Percentiles rank a stretch among this genome's conserved stretches.
Evolutionary conservation across 495 filamentous ascomycete species (phyloP).

Genomic region (Annulohypoxylon bovei): DNA sequence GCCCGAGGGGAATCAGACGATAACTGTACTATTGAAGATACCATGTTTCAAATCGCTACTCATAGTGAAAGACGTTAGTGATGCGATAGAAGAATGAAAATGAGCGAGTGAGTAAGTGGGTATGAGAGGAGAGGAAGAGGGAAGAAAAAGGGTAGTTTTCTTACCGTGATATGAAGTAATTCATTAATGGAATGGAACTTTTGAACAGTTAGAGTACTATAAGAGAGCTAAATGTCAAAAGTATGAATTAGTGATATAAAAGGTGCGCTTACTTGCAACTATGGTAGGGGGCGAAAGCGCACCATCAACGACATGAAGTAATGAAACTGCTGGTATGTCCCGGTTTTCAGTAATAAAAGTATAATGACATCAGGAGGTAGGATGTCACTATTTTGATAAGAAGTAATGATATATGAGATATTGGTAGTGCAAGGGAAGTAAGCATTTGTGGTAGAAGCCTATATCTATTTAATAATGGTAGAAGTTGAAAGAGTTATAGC

Average conservation of each 20-base stretch:
- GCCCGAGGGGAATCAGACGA: not conserved
- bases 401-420: not conserved
- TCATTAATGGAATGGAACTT: not conserved
- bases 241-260: not conserved
- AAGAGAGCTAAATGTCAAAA: not conserved
- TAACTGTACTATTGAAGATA: not conserved
- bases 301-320: not conserved
- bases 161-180: not conserved
- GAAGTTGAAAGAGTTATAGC: not conserved
- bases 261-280: not conserved
- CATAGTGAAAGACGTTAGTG: not conserved
- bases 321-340: not conserved
- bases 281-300: not conserved
- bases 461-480: not conserved
- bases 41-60: not conserved
- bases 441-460: not conserved
- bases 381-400: not conserved
- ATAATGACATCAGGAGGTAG: not conserved
- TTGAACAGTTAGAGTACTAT: not conserved
- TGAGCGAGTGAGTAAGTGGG: not conserved
- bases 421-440: not conserved
- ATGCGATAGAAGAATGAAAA: not conserved
- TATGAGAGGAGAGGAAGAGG: not conserved
- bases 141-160: not conserved
- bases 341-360: not conserved